These are phyloP conservation scores for Eucalyptus tenuipes DNA, from an alignment of 345 rosid genomes.

Conservation along the genomic window DNA sequence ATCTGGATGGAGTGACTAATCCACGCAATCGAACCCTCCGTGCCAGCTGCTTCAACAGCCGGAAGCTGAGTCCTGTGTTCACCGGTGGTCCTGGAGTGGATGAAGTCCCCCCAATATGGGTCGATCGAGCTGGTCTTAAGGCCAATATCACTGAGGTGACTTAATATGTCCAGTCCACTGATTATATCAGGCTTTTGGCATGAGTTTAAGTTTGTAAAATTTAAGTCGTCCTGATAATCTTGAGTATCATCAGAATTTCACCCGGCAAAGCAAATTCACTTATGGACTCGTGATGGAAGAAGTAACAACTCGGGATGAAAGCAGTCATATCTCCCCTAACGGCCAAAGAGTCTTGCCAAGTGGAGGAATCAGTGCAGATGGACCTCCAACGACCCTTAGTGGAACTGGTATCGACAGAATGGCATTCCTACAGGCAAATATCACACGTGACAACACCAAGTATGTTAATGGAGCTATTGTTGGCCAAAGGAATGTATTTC, in stretches of 20 bases:
- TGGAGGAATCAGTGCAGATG: constrained; percentile 98
- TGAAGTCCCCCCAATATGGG: constrained; percentile 99
- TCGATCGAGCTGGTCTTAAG: constrained; percentile 91
- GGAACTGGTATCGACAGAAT: constrained; percentile 90
- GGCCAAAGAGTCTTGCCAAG: constrained; percentile 94
- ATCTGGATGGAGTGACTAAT: constrained; percentile 75
- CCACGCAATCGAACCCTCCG: constrained; percentile 82
- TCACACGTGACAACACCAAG: constrained; percentile 95
- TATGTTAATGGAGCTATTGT: constrained; percentile 94
- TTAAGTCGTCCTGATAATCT: neutral
- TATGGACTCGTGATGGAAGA: constrained; percentile 98
- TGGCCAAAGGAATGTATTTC: constrained; percentile 94
- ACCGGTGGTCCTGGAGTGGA: constrained; percentile 97
- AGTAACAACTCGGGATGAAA: constrained; percentile 94
- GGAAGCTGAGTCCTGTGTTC: constrained; percentile 95
- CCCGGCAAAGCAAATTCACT: constrained; percentile 95
- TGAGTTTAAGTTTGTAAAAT: neutral
- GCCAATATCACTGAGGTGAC: constrained; percentile 94
- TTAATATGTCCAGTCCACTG: neutral
- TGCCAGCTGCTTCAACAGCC: constrained; percentile 86
- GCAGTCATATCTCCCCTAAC: constrained; percentile 75
- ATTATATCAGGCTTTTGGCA: neutral
- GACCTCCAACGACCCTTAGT: constrained; percentile 98
- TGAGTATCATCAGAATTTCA: constrained; percentile 54
- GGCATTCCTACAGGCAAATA: constrained; percentile 90